A percentile compares a stretch with the other conserved stretches of the same genome.
These are phyloP conservation scores for Stephanodiscus triporus DNA, from an alignment of 108 stramenopile genomes.

Conservation along the genomic window DNA sequence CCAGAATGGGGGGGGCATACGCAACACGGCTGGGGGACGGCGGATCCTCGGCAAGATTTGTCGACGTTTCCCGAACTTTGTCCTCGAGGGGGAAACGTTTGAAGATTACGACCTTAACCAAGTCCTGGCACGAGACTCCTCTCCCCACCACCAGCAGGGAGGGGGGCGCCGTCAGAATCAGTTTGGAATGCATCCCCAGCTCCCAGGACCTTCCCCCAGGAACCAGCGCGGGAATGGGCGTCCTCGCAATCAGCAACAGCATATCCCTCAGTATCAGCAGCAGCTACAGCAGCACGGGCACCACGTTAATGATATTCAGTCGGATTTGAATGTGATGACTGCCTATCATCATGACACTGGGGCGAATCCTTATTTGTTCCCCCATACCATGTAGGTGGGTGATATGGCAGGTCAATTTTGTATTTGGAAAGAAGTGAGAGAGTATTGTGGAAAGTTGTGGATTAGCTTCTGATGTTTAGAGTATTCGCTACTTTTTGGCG, in stretches of 20 bases:
- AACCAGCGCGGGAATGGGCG: slow-evolving; percentile 30
- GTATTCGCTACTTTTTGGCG: neutral
- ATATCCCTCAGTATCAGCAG: slow-evolving; percentile 32
- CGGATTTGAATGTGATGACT: slow-evolving; percentile 32
- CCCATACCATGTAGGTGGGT: slow-evolving; percentile 12
- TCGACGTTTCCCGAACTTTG: slow-evolving; percentile 93
- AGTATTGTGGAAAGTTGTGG: slow-evolving; percentile 22
- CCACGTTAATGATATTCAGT: slow-evolving; percentile 33
- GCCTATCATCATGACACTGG: slow-evolving; percentile 23
- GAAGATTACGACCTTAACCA: slow-evolving; percentile 48
- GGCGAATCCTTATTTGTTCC: slow-evolving; percentile 26
- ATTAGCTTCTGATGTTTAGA: slow-evolving; percentile 12
- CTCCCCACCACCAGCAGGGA: slow-evolving; percentile 12
- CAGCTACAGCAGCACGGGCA: slow-evolving; percentile 28
- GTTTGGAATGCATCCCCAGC: slow-evolving; percentile 22
- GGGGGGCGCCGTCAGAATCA: slow-evolving; percentile 33
- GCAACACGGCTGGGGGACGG: slow-evolving; percentile 94
- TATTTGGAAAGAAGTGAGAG: slow-evolving; percentile 4
- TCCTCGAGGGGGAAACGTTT: slow-evolving; percentile 56
- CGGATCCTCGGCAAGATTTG: slow-evolving; percentile 94
- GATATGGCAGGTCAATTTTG: neutral
- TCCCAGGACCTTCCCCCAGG: slow-evolving; percentile 37
- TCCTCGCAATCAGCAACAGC: slow-evolving; percentile 20
- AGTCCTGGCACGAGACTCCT: slow-evolving; percentile 26
- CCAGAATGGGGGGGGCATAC: slow-evolving; percentile 77